phyloP scores from a whole-genome alignment of 495 filamentous ascomycete species.

The Halenospora varia region DNA sequence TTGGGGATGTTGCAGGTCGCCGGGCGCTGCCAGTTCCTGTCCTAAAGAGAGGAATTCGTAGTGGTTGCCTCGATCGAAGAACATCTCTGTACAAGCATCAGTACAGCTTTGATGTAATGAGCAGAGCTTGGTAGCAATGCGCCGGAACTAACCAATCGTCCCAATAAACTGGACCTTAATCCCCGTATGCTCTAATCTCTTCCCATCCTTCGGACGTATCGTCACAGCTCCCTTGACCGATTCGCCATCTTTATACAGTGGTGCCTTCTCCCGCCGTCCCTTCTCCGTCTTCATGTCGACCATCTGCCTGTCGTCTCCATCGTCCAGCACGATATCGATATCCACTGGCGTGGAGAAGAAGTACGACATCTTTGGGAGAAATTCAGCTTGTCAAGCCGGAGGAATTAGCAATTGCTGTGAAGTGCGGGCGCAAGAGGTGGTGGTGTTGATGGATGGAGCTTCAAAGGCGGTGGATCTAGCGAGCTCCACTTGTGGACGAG shows the following conservation, averaged over 20 bases:
- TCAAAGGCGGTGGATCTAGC: neutral
- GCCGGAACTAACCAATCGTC: conserved; percentile 69
- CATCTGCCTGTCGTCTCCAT: conserved; percentile 87
- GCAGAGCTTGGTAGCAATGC: neutral
- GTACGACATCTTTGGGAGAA: conserved; percentile 73
- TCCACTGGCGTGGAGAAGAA: conserved; percentile 98
- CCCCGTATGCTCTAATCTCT: conserved; percentile 94
- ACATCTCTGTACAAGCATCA: conserved; percentile 71
- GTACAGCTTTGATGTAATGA: neutral
- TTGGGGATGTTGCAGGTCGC: conserved; percentile 96
- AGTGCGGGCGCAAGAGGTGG: neutral
- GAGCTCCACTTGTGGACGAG: neutral
- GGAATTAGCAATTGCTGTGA: neutral
- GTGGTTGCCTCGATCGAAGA: conserved; percentile 98
- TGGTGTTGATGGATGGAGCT: neutral
- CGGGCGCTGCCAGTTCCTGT: conserved; percentile 92
- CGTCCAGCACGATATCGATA: conserved; percentile 97
- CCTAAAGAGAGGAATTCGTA: conserved; percentile 97
- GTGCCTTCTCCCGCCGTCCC: conserved; percentile 91
- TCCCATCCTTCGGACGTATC: conserved; percentile 95
- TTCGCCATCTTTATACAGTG: conserved; percentile 96
- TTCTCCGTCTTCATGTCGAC: conserved; percentile 99
- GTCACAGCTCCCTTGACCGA: conserved; percentile 95
- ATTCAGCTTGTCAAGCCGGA: neutral
- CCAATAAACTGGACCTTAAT: conserved; percentile 99